Percentiles rank a stretch among this genome's conserved stretches.
phyloP scores from a whole-genome alignment of 225 moss, liverwort and hornwort species.

The Antitrichia curtipendula region DNA sequence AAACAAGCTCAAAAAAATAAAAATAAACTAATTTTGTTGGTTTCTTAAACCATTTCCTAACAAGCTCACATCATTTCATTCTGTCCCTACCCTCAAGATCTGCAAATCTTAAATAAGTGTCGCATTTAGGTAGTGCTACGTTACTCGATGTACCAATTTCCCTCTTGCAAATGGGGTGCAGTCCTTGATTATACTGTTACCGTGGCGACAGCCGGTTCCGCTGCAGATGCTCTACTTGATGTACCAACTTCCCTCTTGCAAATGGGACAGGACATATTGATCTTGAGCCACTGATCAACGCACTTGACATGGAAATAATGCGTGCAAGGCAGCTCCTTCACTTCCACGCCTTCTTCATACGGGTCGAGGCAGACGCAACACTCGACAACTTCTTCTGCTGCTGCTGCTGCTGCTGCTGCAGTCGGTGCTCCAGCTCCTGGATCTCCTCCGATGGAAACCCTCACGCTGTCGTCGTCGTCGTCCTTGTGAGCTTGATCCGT shows the following conservation, averaged over 20 bases:
- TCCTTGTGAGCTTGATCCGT: neutral
- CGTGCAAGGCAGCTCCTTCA: conserved; percentile 16
- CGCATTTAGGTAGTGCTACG: no score
- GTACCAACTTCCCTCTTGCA: conserved; percentile 24
- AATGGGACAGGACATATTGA: conserved; percentile 20
- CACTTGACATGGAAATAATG: conserved; percentile 30
- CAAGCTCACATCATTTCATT: no score
- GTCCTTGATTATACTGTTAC: no score
- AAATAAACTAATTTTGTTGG: no score
- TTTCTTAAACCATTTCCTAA: no score
- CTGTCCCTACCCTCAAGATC: no score
- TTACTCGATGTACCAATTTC: no score
- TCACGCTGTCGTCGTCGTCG: conserved; percentile 8
- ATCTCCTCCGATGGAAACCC: conserved; percentile 5
- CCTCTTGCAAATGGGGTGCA: no score
- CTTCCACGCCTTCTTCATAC: conserved; percentile 9
- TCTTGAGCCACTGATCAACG: conserved; percentile 28
- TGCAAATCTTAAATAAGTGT: no score
- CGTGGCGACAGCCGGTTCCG: fast-evolving
- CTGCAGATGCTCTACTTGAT: no score
- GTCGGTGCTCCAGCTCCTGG: neutral
- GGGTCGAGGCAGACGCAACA: conserved; percentile 26
- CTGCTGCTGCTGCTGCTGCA: no score
- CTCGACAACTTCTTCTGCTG: conserved; percentile 20
- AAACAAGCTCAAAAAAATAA: no score